Base-by-base conservation (phyloP, 176 grass and related monocot species). In the Hordeum vulgare region DNA sequence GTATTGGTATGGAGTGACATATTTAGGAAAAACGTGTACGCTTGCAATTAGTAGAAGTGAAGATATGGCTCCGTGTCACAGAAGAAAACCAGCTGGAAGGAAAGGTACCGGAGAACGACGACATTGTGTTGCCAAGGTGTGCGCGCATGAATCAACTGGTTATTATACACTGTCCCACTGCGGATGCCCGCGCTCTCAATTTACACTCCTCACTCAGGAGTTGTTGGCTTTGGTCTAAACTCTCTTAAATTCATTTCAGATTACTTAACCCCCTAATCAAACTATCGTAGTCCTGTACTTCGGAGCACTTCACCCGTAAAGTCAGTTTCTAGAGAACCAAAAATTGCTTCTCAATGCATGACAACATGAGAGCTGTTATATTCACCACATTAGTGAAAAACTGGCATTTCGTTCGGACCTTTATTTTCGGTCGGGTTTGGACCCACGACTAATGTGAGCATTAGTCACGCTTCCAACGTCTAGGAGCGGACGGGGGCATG, bases 61-160 rank as follows among this genome's bases (percentile, higher is more conserved):
- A 24, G 2, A 59, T 24, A 13, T 83, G 13, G 24, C 26, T 74
- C 35, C 34, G 36, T 8, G 35, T 60, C 54, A 49, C 4, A 23
- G 13, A 40, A 15, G 6, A 29, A 60, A 72, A 82, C 35, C 75
- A 84, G 81, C 81, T 80, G 58, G 59, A 65, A 26, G 3, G 81
- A 88, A 79, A 88, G 75, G 24, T 51, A 88, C 44, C 4, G 56
- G 25, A 41, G 74, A 72, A 5, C 5, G 7, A 53, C 17, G 53
- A 57, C 23, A 15, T 34, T 2, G 23, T 65, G 58, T n/a, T 12
- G n/a, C 6, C 74, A 31, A 35, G 8, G 18, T 21, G 57, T 8
- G 23, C 49, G 65, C 5, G 36, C 36, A 33, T 12, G 11, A 33
- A 71, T 7, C 23, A 66, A 15, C 33, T 2, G 33, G 33, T 34